phyloP scores from a whole-genome alignment of 2,329 filamentous ascomycete species.

The Talaromyces sp. region DNA sequence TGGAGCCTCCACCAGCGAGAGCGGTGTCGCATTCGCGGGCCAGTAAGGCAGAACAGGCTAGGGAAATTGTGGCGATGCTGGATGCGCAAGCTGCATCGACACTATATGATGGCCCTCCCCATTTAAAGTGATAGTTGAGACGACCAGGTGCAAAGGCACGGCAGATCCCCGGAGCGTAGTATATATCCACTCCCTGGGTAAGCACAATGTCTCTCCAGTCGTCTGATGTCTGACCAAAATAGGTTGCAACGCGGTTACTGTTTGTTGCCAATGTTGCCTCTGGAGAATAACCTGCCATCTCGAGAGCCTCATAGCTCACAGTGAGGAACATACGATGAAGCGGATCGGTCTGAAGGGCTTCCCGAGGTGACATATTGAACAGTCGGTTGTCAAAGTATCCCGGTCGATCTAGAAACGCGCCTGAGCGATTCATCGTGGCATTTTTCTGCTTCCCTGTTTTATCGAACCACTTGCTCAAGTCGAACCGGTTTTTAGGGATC shows the following conservation, averaged over 20 bases:
- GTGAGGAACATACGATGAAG: constrained; percentile 72
- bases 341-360: constrained; percentile 61
- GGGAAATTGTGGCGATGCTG: constrained; percentile 59
- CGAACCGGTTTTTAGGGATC: constrained; percentile 64
- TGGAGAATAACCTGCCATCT: constrained; percentile 72
- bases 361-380: constrained; percentile 13
- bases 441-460: constrained; percentile 68
- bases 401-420: constrained; percentile 61
- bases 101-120: constrained; percentile 65
- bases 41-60: constrained; percentile 65
- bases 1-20: constrained; percentile 55
- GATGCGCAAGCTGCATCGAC: constrained; percentile 75
- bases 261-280: constrained; percentile 65
- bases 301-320: constrained; percentile 74
- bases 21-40: constrained; percentile 75
- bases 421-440: constrained; percentile 70
- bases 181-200: constrained; percentile 54
- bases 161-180: constrained; percentile 48
- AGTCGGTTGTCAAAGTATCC: background rate
- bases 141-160: constrained; percentile 56
- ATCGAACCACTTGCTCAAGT: constrained; percentile 65
- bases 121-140: constrained; percentile 72
- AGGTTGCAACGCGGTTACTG: constrained; percentile 61
- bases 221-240: constrained; percentile 69
- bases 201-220: constrained; percentile 73